Evolutionary conservation across 2,329 filamentous ascomycete species (phyloP), one percentile per base, ranked within the genome.

Genomic region (Immersiporthe knoxdaviesiana): DNA sequence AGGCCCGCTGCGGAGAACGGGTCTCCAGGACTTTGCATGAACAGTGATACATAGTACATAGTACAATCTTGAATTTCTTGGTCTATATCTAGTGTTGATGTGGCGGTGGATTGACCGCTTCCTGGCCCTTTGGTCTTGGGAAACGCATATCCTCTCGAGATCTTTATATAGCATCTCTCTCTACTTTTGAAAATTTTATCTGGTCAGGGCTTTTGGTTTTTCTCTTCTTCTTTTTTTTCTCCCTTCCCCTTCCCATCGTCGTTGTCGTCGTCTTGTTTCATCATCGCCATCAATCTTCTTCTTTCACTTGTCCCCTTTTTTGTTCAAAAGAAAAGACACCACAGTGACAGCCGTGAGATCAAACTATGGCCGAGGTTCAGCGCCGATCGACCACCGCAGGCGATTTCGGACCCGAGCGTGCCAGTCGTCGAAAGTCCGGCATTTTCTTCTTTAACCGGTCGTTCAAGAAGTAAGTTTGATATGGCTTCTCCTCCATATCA

Each of bases 361-460:
- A 60, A 39, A 65, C 11, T 16, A 71, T 71, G 70, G 70, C 70
- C 35, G 59, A 71, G 11, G 35, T 71, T 24, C 70, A 71, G 35
- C 65, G 70, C 59, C 59, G 70, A 39, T 52, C 68, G n/a, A 69
- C 70, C 54, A 68, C 56, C n/a, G 27, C 59, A 2, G 67, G 32
- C 27, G 69, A 71, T 11, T 32, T 65, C 11, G 64, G 68, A 52
- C 59, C 54, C 54, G 68, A 70, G 54, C 66, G 50, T 24, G 50
- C 37, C 41, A 62, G 67, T 44, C 65, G 70, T 27, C 67, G 70
- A 24, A 71, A 69, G 67, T 71, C 70, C 18, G 70, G 70, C 3
- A 69, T 71, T 32, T 71, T 71, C 56, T 71, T 66, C 61, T 71
- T 71, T 32, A 68, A 68, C 12, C 61, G 70, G 7, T 67, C 67